phyloP scores from a whole-genome alignment of 2,329 filamentous ascomycete genomes.

The Aspergillus amoenus region DNA sequence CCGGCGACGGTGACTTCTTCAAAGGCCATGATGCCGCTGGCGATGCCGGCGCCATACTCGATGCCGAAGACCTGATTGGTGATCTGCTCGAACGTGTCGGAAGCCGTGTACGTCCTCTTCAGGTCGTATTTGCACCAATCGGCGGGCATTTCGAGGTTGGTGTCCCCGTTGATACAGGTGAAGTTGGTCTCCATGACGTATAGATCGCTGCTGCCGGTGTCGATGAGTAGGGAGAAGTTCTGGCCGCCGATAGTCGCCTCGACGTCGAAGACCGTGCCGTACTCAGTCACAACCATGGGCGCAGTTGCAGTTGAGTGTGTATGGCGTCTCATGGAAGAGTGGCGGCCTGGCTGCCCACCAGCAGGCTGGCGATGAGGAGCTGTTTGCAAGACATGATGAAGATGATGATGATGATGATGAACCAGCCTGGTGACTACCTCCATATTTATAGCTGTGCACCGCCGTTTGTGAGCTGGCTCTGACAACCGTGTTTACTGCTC shows the following conservation, averaged over 20 bases:
- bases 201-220: slow-evolving; percentile 51
- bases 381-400: neutral
- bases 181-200: slow-evolving; percentile 43
- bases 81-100: slow-evolving; percentile 18
- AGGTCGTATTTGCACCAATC: slow-evolving; percentile 20
- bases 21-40: slow-evolving; percentile 23
- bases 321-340: neutral
- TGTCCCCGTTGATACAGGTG: slow-evolving; percentile 31
- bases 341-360: neutral
- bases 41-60: slow-evolving; percentile 25
- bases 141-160: neutral
- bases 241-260: slow-evolving; percentile 27
- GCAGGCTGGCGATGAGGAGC: neutral
- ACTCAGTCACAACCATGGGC: slow-evolving; percentile 15
- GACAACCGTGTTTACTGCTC: neutral
- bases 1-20: slow-evolving; percentile 25
- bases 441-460: too few relatives aligned
- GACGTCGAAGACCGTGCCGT: slow-evolving; percentile 21
- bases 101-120: slow-evolving; percentile 24
- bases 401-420: too few relatives aligned
- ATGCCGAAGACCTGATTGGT: slow-evolving; percentile 22
- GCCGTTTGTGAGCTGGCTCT: too few relatives aligned
- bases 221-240: slow-evolving; percentile 41
- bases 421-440: too few relatives aligned
- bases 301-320: neutral